Evolutionary conservation across 1,284 basidiomycete species (phyloP), one percentile per base, ranked within the genome.

Genomic region (Athelia psychrophila): DNA sequence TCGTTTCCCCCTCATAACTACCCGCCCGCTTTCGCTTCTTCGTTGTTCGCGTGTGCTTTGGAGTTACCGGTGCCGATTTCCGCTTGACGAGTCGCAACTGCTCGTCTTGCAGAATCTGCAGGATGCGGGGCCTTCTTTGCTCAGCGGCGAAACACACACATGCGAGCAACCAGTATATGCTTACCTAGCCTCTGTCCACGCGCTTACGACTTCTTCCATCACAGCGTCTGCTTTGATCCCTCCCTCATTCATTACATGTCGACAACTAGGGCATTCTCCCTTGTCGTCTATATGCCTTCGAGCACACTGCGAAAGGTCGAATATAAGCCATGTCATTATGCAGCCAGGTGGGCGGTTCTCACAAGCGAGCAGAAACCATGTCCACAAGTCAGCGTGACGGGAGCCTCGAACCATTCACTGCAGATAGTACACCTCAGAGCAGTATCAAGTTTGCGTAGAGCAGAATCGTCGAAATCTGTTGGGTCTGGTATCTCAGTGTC

Each of bases 351-450:
- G n/a, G 12, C 33, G n/a, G 10, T 30, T 65, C 84, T 58, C 60
- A 91, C 89, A 60, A 81, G 63, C 18, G 88, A 89, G 68, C 89
- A 91, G 62, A 90, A 91, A 51, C 81, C 83, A 59, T 91, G 89
- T 0, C 86, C 87, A 60, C 88, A 91, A 2, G 67, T 64, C 4
- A 91, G 74, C 6, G 82, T 79, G 33, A 91, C 81, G 8, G 88
- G 88, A 1, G 76, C 88, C 48, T 81, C 79, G 60, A 80, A 87
- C 42, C 86, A 70, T 55, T 91, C 86, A 15, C 78, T 69, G 64
- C 88, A 91, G 48, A 91, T 88, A 19, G 75, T 73, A 60, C 89
- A 91, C 4, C 87, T 77, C 50, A 88, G 68, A 18, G 83, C 73
- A 24, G 74, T 65, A 62, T 91, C 88, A 27, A 91, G 74, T 18